Conservation (phyloP, 257 asterid species). For the Solanum acaule region DNA sequence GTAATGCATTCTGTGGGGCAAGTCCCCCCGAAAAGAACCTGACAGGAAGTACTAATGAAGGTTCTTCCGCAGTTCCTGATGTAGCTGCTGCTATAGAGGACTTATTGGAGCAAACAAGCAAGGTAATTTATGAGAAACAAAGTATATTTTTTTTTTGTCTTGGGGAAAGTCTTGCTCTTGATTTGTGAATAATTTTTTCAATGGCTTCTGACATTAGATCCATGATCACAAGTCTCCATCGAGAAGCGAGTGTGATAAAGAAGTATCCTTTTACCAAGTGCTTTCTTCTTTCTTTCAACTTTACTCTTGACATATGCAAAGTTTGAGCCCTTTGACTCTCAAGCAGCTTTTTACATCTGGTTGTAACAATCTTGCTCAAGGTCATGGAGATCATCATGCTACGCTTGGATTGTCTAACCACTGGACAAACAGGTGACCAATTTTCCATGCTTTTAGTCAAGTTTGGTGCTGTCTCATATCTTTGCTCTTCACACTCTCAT, state of each 20-base stretch:
- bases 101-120: slow-evolving; percentile 83
- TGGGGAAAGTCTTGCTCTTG: neutral
- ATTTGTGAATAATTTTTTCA: slow-evolving; percentile 4
- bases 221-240: slow-evolving; percentile 61
- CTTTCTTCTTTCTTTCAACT: neutral
- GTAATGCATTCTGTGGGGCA: slow-evolving; percentile 7
- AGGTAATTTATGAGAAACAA: slow-evolving; percentile 28
- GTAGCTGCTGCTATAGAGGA: slow-evolving; percentile 89
- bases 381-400: slow-evolving; percentile 33
- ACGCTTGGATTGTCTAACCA: slow-evolving; percentile 46
- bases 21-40: slow-evolving; percentile 19
- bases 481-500: neutral
- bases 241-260: slow-evolving; percentile 45
- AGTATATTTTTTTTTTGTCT: neutral
- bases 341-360: slow-evolving; percentile 59
- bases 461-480: neutral
- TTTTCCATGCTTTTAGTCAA: neutral
- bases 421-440: slow-evolving; percentile 62
- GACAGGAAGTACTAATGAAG: slow-evolving; percentile 28
- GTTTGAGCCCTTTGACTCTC: slow-evolving; percentile 29
- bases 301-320: neutral
- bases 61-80: slow-evolving; percentile 55
- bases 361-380: slow-evolving; percentile 53
- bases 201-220: slow-evolving; percentile 40
- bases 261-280: slow-evolving; percentile 42